Evolutionary conservation across 495 filamentous ascomycete species (phyloP).

Genomic region (Penicillium bialowiezense): DNA sequence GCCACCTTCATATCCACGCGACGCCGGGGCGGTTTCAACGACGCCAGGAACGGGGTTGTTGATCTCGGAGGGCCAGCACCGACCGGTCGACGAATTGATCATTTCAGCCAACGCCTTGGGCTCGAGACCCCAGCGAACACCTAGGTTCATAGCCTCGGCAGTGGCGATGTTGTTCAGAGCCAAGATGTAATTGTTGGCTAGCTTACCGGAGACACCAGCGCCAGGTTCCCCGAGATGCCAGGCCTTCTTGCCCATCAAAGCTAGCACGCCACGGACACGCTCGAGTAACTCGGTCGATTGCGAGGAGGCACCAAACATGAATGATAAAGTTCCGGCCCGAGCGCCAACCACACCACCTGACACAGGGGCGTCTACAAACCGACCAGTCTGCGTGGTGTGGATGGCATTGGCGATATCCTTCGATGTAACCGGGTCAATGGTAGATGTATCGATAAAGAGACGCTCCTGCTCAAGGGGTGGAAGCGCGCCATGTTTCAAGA

Average conservation of each 20-base stretch:
- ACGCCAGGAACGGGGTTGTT: constrained; percentile 95
- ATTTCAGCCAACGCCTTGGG: constrained; percentile 72
- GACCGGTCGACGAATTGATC: constrained; percentile 82
- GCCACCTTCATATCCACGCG: constrained; percentile 72
- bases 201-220: constrained; percentile 76
- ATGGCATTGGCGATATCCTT: constrained; percentile 63
- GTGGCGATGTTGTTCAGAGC: constrained; percentile 92
- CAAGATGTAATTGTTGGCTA: constrained; percentile 92
- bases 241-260: constrained; percentile 77
- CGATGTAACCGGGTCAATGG: constrained; percentile 79
- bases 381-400: constrained; percentile 49
- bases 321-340: constrained; percentile 69
- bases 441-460: constrained; percentile 79
- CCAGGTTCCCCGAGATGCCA: constrained; percentile 80
- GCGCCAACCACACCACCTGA: constrained; percentile 86
- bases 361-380: constrained; percentile 79
- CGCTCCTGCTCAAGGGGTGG: constrained; percentile 45
- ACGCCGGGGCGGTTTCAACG: constrained; percentile 66
- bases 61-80: constrained; percentile 87
- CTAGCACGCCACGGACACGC: constrained; percentile 59
- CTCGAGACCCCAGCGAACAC: constrained; percentile 79
- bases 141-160: constrained; percentile 90
- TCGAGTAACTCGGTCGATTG: constrained; percentile 50
- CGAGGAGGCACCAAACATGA: constrained; percentile 77
- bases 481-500: constrained; percentile 51